Conservation (phyloP, 2,329 filamentous ascomycete species). For the Diaporthe batatas region DNA sequence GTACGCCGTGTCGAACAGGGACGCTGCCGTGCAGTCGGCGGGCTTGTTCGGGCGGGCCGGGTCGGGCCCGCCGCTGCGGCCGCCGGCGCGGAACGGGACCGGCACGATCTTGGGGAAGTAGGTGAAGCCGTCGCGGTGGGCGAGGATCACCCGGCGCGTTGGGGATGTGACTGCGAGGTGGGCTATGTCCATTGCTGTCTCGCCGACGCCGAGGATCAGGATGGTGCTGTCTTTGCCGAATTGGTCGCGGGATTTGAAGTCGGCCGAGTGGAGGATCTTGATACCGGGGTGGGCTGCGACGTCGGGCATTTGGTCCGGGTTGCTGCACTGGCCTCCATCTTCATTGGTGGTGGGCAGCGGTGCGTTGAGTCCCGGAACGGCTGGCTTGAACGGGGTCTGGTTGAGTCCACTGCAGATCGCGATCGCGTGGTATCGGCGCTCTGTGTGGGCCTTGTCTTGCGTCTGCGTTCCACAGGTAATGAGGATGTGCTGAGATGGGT, state of each 20-base stretch:
- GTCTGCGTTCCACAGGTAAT: background rate
- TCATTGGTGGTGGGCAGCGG: background rate
- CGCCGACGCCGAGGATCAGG: slow-evolving; percentile 54
- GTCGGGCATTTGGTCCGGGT: background rate
- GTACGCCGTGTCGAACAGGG: slow-evolving; percentile 65
- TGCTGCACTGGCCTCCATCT: background rate
- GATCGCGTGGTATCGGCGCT: slow-evolving; percentile 49
- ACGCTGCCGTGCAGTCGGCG: slow-evolving; percentile 60
- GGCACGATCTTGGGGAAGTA: slow-evolving; percentile 52
- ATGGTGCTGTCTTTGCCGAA: slow-evolving; percentile 52
- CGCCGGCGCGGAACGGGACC: slow-evolving; percentile 42
- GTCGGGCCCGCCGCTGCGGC: slow-evolving; percentile 42
- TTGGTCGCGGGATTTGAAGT: slow-evolving; percentile 52
- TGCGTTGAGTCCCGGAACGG: slow-evolving; percentile 44
- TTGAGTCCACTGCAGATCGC: slow-evolving; percentile 56
- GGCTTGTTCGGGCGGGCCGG: slow-evolving; percentile 56
- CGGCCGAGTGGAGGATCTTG: slow-evolving; percentile 51
- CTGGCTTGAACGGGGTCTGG: slow-evolving; percentile 50
- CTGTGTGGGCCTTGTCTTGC: background rate
- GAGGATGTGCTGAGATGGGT: slow-evolving; percentile 12
- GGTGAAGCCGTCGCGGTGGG: slow-evolving; percentile 56
- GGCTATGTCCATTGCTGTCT: slow-evolving; percentile 54
- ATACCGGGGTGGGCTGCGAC: slow-evolving; percentile 42
- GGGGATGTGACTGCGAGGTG: slow-evolving; percentile 54
- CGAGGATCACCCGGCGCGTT: slow-evolving; percentile 53